Base-by-base conservation (phyloP, 2,329 filamentous ascomycete genomes). In the Furcasterigmium sp. region DNA sequence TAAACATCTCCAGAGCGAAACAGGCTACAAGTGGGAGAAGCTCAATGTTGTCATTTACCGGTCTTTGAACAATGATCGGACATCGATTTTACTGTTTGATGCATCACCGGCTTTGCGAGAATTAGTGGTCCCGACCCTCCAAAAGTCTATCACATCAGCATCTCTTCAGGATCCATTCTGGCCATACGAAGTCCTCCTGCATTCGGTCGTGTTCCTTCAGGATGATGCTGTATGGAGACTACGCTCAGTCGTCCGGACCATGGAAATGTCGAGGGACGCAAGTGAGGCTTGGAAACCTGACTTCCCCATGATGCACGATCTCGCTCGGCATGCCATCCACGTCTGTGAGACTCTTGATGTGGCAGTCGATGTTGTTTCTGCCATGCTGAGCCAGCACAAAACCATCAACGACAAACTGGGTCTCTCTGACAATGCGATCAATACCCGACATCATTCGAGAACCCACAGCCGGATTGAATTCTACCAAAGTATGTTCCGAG, bases 311-410 rank as follows among this genome's bases (percentile, higher is more conserved):
- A 48, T 73, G 3, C 68, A 73, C 39, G 64, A 73, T 18, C 56
- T 68, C 0, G 59, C 68, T 1, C 52, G 70, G 2, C 70, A 75
- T 37, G 61, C 63, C 0, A 66, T 70, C 14, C 70, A 75, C 45
- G 61, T 69, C 3, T 58, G 53, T 0, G 71, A 75, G 39, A 69
- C 67, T 0, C 55, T 73, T 0, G 57, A 65, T 0, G 54, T 70
- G 0, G 58, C 58, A 0, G 48, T 51, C 0, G 53, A 57, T 32
- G 64, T 62, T 0, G 44, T 67, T 2, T 49, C 53, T 2, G 49
- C 53, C 1, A 64, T 71, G 2, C 28, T 62, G 2, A 44, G 42
- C 0, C 59, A 64, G 0, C 68, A 70, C 28, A 37, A 42, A 0
- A 26, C 44, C 0, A 45, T 61, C n/a, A 13, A 43, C 56, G 5